Evolutionary conservation across 805 yeast genomes (phyloP), one percentile per base, ranked within the genome.

Genomic region (Ogataea ganodermae): DNA sequence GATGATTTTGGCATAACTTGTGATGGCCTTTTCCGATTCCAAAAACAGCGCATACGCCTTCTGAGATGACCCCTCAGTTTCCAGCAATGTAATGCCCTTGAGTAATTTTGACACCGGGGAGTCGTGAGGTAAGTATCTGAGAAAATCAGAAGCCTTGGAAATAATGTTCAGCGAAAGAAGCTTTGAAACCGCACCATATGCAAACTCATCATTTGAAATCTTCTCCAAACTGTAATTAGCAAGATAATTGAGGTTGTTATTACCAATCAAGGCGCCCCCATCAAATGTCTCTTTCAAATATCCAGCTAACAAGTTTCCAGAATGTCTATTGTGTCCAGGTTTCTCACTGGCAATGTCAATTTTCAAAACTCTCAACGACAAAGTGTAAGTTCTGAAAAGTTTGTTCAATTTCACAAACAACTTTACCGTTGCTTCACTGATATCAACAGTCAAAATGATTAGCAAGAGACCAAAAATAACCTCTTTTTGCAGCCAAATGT

Each of bases 1-100:
- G 33, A 51, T 26, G 7, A 35, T 36, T 21, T 35, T 37, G 4
- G 54, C 49, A 27, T 60, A 58, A 3, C 45, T 42, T 3, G 67
- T 60, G 21, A 74, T 65, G 6, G 52, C 45, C 10, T 62, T 58
- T 12, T 68, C 60, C 13, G 60, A 52, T 1, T 55, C 41, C 7
- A 55, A 48, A 16, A 76, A 66, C 13, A 68, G 50, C 7, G 61
- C 56, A 21, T 59, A 61, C 1, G 78, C 61, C 8, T 55, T 45
- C 9, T 44, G 28, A 4, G 46, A 43, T 22, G 60, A 58, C 3
- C 48, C 52, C 5, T 67, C 51, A 28, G 65, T 52, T 7, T 59
- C 59, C 44, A 71, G 30, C 9, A 55, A 52, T 0, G 58, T 47
- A 21, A 68, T 37, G 1, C 69, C 72, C 17, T 57, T 56, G 33